A percentile compares a stretch with the other conserved stretches of the same genome.
phyloP scores from a whole-genome alignment of 2,329 filamentous ascomycete genomes.

The Kalaharituber pfeilii region DNA sequence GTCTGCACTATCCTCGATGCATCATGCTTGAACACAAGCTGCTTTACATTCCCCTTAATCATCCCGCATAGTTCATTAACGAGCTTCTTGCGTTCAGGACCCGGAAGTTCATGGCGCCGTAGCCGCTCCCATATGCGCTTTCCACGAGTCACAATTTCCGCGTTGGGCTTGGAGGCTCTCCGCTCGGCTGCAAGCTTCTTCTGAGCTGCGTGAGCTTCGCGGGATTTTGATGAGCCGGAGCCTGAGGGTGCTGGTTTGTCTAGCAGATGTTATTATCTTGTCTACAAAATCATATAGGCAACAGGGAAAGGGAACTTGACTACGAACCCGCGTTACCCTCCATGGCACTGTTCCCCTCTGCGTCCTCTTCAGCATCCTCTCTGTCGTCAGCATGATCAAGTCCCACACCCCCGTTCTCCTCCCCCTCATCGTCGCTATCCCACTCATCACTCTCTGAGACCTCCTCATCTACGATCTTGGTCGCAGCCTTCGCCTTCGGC shows the following conservation, averaged over 20 bases:
- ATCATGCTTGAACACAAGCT: slow-evolving; percentile 97
- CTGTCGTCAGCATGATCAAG: slow-evolving; percentile 4
- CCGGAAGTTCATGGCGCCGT: slow-evolving; percentile 77
- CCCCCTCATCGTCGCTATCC: slow-evolving; percentile 28
- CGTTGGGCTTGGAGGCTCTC: slow-evolving; percentile 81
- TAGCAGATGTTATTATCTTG: slow-evolving; percentile 12
- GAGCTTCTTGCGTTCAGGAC: slow-evolving; percentile 71
- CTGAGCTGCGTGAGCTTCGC: slow-evolving; percentile 84
- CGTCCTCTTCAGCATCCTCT: slow-evolving; percentile 11
- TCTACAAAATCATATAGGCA: background rate
- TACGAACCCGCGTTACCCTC: slow-evolving; percentile 31
- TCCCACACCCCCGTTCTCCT: slow-evolving; percentile 26
- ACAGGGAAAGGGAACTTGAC: slow-evolving; percentile 30
- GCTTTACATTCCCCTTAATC: slow-evolving; percentile 76
- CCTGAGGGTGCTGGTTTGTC: slow-evolving; percentile 4
- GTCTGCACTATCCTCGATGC: slow-evolving; percentile 93
- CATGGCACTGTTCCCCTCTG: slow-evolving; percentile 36
- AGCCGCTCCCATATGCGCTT: slow-evolving; percentile 97
- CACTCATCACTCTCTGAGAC: slow-evolving; percentile 25
- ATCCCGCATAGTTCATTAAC: slow-evolving; percentile 82
- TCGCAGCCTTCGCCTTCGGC: slow-evolving; percentile 23
- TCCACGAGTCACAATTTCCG: slow-evolving; percentile 68
- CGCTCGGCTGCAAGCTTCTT: slow-evolving; percentile 75
- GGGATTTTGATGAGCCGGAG: slow-evolving; percentile 42
- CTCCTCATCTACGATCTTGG: slow-evolving; percentile 23